phyloP scores from a whole-genome alignment of 2,329 filamentous ascomycete species.

The Xylaria sp. region DNA sequence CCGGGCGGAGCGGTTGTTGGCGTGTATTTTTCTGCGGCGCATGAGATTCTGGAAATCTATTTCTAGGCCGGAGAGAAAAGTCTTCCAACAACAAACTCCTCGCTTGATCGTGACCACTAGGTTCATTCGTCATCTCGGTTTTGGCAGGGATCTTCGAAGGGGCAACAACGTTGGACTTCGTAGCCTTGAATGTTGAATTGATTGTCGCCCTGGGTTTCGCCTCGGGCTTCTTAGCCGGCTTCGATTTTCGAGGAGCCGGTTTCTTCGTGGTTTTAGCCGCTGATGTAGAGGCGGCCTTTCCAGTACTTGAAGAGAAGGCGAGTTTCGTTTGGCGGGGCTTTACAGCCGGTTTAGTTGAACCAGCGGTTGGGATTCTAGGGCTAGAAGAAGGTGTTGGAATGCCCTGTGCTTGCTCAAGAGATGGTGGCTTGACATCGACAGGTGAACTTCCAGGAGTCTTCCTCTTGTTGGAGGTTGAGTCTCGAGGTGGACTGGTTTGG shows the following conservation, averaged over 20 bases:
- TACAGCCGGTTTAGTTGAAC: constrained; percentile 37
- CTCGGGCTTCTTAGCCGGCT: constrained; percentile 40
- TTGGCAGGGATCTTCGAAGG: constrained; percentile 27
- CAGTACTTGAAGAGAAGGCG: constrained; percentile 34
- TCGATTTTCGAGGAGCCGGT: constrained; percentile 33
- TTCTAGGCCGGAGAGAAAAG: constrained; percentile 29
- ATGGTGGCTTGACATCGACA: constrained; percentile 35
- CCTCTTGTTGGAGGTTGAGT: constrained; percentile 19
- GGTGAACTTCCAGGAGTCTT: constrained; percentile 26
- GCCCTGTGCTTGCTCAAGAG: constrained; percentile 40
- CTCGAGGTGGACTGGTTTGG: constrained; percentile 26
- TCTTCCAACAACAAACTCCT: constrained; percentile 23
- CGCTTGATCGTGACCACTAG: constrained; percentile 8
- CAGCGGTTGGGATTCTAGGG: constrained; percentile 42
- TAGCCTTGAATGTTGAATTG: constrained; percentile 30
- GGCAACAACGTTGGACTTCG: constrained; percentile 18
- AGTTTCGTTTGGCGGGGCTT: constrained; percentile 51
- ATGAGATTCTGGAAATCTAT: constrained; percentile 14
- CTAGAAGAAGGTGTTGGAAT: constrained; percentile 56
- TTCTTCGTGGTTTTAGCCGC: constrained; percentile 34
- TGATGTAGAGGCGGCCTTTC: constrained; percentile 23
- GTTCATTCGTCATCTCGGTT: constrained; percentile 22
- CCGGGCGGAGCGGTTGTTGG: constrained; percentile 10
- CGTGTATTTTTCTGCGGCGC: constrained; percentile 15
- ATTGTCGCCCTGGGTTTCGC: constrained; percentile 35